Percentiles rank a stretch among this genome's conserved stretches.
phyloP scores from a whole-genome alignment of 768 basidiomycete genomes.

The Coprinellus aureogranulatus region DNA sequence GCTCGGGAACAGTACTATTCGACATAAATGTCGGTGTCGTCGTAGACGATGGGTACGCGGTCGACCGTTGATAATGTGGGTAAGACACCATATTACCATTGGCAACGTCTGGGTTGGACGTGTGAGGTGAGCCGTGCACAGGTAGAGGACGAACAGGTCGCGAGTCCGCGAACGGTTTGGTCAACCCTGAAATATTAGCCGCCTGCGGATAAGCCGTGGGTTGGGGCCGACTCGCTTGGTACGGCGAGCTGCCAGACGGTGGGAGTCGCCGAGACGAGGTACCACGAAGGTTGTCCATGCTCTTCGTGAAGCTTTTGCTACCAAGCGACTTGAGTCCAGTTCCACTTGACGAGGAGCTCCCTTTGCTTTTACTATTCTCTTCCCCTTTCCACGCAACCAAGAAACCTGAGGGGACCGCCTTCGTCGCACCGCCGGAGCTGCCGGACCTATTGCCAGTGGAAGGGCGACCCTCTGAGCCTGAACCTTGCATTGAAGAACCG shows the following conservation, averaged over 20 bases:
- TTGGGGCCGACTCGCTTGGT: slow-evolving; percentile 28
- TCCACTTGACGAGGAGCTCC: too few relatives aligned
- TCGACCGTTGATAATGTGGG: slow-evolving; percentile 18
- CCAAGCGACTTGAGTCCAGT: slow-evolving; percentile 15
- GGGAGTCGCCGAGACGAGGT: slow-evolving; percentile 22
- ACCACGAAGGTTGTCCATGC: slow-evolving; percentile 53
- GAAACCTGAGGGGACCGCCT: slow-evolving; percentile 39
- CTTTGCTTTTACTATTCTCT: slow-evolving; percentile 36
- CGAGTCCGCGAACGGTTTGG: slow-evolving; percentile 44
- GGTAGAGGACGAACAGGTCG: slow-evolving; percentile 41
- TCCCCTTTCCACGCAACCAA: slow-evolving; percentile 53
- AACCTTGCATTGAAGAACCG: background rate
- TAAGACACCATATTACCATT: background rate
- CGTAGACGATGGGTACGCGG: slow-evolving; percentile 19
- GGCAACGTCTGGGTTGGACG: slow-evolving; percentile 29
- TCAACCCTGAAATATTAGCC: slow-evolving; percentile 24
- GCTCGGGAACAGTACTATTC: slow-evolving; percentile 35
- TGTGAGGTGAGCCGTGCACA: slow-evolving; percentile 37
- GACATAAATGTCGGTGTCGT: background rate
- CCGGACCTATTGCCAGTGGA: slow-evolving; percentile 38
- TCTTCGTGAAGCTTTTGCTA: slow-evolving; percentile 41
- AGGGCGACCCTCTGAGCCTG: slow-evolving; percentile 19
- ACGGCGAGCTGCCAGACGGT: slow-evolving; percentile 31
- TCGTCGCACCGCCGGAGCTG: background rate
- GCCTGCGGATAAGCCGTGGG: slow-evolving; percentile 18